These are phyloP conservation scores for Pythium grandisporangium DNA, from an alignment of 352 stramenopile species.

Conservation along the genomic window DNA sequence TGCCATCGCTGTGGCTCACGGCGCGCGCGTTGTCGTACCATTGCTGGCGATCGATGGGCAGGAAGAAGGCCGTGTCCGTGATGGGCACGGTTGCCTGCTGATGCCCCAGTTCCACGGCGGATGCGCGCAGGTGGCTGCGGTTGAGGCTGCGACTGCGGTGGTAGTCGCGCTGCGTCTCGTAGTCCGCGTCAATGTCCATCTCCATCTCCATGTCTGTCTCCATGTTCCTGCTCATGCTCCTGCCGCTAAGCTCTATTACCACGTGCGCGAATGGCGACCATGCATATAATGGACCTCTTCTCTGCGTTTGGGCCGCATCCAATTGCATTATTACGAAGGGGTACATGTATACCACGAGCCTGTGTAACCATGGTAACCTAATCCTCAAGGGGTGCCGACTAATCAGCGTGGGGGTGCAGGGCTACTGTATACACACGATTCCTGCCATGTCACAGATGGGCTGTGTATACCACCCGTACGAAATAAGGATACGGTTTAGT, in stretches of 20 bases:
- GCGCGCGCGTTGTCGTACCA: slow-evolving; percentile 11
- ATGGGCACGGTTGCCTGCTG: background rate
- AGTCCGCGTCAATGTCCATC: background rate
- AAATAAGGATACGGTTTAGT: too few relatives aligned
- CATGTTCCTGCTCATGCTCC: background rate
- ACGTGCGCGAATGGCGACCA: background rate
- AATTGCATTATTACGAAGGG: too few relatives aligned
- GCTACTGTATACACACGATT: too few relatives aligned
- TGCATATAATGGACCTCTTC: background rate
- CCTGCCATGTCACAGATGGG: too few relatives aligned
- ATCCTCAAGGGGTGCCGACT: too few relatives aligned
- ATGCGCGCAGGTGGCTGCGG: too few relatives aligned
- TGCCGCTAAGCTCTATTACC: background rate
- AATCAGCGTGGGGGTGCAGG: too few relatives aligned
- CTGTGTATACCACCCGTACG: too few relatives aligned
- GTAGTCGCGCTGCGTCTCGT: background rate
- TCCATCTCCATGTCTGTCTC: background rate
- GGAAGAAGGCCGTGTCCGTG: slow-evolving; percentile 17
- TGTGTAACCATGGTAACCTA: too few relatives aligned
- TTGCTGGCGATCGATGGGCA: slow-evolving; percentile 10
- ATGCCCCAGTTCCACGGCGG: too few relatives aligned
- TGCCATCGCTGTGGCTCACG: slow-evolving; percentile 10
- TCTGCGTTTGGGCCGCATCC: background rate
- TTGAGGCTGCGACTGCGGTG: background rate
- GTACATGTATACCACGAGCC: too few relatives aligned